These are phyloP conservation scores for Fomitopsis pulvina DNA, from an alignment of 768 basidiomycete genomes.

Conservation along the genomic window DNA sequence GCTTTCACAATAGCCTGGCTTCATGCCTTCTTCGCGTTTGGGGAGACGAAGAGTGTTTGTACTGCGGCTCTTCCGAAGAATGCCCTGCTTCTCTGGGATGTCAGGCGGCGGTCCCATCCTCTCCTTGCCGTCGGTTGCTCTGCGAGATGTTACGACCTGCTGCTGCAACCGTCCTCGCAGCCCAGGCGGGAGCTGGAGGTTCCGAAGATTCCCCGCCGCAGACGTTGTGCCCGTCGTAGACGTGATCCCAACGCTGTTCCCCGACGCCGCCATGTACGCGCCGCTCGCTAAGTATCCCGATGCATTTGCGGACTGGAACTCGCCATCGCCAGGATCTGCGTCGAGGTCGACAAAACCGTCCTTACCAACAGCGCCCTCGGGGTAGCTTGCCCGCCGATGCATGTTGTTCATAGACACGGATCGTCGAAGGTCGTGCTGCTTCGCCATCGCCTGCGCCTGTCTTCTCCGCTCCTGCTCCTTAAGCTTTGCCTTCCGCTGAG, in stretches of 20 bases:
- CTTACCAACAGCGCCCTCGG: slow-evolving; percentile 23
- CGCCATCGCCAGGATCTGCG: slow-evolving; percentile 30
- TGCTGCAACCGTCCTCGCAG: slow-evolving; percentile 53
- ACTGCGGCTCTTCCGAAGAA: slow-evolving; percentile 70
- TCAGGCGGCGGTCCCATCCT: slow-evolving; percentile 63
- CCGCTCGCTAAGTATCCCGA: slow-evolving; percentile 65
- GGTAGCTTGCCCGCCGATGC: slow-evolving; percentile 43
- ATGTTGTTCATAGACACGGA: slow-evolving; percentile 73
- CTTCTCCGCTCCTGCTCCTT: slow-evolving; percentile 25
- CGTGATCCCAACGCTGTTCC: slow-evolving; percentile 90
- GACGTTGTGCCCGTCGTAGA: slow-evolving; percentile 88
- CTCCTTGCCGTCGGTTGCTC: slow-evolving; percentile 24
- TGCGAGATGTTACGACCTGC: slow-evolving; percentile 64
- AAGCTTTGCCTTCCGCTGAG: slow-evolving; percentile 33
- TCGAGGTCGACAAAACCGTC: slow-evolving; percentile 40
- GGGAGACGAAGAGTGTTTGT: slow-evolving; percentile 72
- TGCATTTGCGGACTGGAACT: slow-evolving; percentile 51
- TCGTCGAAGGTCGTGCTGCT: slow-evolving; percentile 55
- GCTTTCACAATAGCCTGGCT: slow-evolving; percentile 97
- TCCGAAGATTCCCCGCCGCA: slow-evolving; percentile 41
- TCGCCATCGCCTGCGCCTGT: slow-evolving; percentile 25
- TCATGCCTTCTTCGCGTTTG: slow-evolving; percentile 78
- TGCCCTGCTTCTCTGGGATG: slow-evolving; percentile 46
- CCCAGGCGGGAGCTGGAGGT: slow-evolving; percentile 43
- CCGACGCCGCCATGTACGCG: slow-evolving; percentile 84